phyloP scores from a whole-genome alignment of 257 asterid genomes.

The Solanum chaucha region DNA sequence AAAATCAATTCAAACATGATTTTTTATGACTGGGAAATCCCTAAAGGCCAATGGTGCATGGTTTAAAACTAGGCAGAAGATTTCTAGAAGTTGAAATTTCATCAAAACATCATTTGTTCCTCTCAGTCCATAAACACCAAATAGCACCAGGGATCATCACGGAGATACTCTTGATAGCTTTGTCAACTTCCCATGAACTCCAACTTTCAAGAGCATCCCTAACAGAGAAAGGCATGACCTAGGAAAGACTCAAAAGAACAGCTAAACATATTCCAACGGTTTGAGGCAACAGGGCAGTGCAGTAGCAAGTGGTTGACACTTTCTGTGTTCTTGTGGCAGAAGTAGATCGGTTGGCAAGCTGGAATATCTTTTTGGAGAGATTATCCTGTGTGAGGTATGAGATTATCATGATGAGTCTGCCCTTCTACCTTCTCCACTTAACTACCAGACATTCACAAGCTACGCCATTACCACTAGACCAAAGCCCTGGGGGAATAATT shows the following conservation, averaged over 20 bases:
- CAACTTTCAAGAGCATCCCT: background rate
- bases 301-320: background rate
- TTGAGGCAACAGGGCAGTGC: background rate
- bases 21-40: background rate
- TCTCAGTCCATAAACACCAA: background rate
- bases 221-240: background rate
- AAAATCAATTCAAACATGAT: background rate
- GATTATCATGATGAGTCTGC: background rate
- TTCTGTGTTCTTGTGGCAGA: background rate
- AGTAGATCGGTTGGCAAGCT: background rate
- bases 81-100: background rate
- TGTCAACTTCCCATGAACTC: background rate
- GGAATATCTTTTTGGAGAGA: background rate
- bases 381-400: too few relatives aligned
- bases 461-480: background rate
- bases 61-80: background rate
- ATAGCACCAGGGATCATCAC: background rate
- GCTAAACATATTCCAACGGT: background rate
- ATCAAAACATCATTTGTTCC: background rate
- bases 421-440: background rate
- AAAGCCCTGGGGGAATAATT: background rate
- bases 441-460: background rate
- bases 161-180: background rate
- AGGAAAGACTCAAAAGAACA: background rate
- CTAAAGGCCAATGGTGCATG: background rate